phyloP scores from a whole-genome alignment of 495 filamentous ascomycete species.

The Penicillium maclennaniae region DNA sequence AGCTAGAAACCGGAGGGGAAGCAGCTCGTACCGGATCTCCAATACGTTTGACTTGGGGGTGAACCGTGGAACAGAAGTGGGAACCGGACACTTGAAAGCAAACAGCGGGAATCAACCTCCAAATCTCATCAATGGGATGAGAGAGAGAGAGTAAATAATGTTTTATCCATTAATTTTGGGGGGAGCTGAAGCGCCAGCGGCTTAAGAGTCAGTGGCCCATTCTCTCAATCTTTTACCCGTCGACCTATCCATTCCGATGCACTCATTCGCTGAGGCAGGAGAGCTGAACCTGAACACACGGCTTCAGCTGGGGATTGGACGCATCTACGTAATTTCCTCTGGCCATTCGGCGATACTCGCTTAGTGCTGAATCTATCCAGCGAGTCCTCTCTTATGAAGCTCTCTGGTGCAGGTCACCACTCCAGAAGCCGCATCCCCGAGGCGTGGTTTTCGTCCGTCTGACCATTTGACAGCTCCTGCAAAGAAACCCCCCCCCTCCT shows the following conservation, averaged over 20 bases:
- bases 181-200: background rate
- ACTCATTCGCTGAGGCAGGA: constrained; percentile 8
- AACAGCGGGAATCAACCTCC: background rate
- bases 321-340: background rate
- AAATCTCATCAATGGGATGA: background rate
- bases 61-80: constrained; percentile 7
- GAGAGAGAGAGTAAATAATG: background rate
- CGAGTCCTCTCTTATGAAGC: background rate
- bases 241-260: background rate
- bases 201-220: constrained; percentile 12
- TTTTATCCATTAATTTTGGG: constrained; percentile 1
- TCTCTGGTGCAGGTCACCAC: background rate
- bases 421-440: constrained; percentile 1
- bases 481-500: background rate
- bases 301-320: background rate
- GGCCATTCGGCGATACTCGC: background rate
- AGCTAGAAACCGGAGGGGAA: background rate
- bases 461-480: constrained; percentile 5
- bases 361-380: constrained; percentile 2
- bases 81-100: background rate
- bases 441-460: constrained; percentile 12
- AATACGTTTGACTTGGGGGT: background rate
- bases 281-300: constrained; percentile 16
- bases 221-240: constrained; percentile 11
- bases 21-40: background rate